Conservation (phyloP, 2,329 filamentous ascomycete species). For the Fusarium coicis region DNA sequence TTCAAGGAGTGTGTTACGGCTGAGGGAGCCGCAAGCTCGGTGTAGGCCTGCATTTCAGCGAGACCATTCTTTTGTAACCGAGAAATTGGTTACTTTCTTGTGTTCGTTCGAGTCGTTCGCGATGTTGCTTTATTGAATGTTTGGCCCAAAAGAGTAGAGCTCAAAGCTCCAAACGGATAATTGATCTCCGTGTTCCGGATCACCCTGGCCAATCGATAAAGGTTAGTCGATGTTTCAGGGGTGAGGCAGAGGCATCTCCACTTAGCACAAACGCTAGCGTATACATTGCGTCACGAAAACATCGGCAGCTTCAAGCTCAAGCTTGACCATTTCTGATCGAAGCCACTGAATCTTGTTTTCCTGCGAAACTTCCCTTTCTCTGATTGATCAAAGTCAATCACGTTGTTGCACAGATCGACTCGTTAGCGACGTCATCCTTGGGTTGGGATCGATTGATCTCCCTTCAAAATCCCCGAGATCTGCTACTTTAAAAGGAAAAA, state of each 20-base stretch:
- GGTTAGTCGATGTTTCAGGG: not conserved
- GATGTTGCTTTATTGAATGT: slow-evolving; percentile 34
- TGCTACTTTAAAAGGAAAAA: slow-evolving; percentile 6
- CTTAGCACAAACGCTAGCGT: slow-evolving; percentile 23
- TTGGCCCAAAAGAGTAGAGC: slow-evolving; percentile 37
- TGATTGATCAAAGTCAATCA: slow-evolving; percentile 23
- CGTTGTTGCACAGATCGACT: not conserved
- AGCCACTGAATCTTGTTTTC: slow-evolving; percentile 30
- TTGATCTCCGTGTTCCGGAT: slow-evolving; percentile 14
- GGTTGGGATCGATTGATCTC: slow-evolving; percentile 10
- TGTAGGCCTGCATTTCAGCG: slow-evolving; percentile 90
- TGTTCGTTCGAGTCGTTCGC: not conserved
- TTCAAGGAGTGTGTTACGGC: slow-evolving; percentile 90
- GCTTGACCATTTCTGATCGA: slow-evolving; percentile 20
- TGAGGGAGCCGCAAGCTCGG: slow-evolving; percentile 92
- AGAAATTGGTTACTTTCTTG: slow-evolving; percentile 30
- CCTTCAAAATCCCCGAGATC: slow-evolving; percentile 15
- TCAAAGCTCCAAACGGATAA: slow-evolving; percentile 27
- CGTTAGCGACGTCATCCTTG: slow-evolving; percentile 30
- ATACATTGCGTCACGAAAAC: slow-evolving; percentile 44
- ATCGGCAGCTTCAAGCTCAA: slow-evolving; percentile 26
- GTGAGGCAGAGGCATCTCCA: slow-evolving; percentile 18
- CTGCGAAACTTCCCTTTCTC: slow-evolving; percentile 7
- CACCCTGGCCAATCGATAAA: not conserved
- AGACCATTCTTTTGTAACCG: slow-evolving; percentile 49